These are phyloP conservation scores for Noccaea bulbosa DNA, from an alignment of 345 rosid species.

Conservation along the genomic window DNA sequence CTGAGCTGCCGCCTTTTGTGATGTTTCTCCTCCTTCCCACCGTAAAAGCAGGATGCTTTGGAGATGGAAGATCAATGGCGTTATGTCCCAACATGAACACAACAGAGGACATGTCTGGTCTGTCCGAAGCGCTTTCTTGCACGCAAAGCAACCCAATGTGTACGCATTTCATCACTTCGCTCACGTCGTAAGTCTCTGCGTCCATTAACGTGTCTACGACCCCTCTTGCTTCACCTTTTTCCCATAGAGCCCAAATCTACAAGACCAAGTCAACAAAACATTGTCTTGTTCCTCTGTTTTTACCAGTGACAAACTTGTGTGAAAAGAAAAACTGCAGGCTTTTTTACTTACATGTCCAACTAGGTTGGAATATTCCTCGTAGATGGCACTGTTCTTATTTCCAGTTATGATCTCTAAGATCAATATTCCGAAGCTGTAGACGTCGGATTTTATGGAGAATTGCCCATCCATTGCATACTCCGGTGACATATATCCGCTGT, in stretches of 20 bases:
- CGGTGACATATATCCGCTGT: slow-evolving; percentile 83
- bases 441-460: slow-evolving; percentile 73
- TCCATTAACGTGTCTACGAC: slow-evolving; percentile 45
- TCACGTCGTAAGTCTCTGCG: slow-evolving; percentile 26
- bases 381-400: slow-evolving; percentile 43
- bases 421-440: slow-evolving; percentile 68
- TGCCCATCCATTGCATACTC: slow-evolving; percentile 71
- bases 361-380: slow-evolving; percentile 45
- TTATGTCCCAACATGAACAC: slow-evolving; percentile 55
- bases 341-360: slow-evolving; percentile 59
- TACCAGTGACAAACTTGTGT: not conserved
- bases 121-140: slow-evolving; percentile 58
- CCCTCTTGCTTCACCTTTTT: slow-evolving; percentile 42
- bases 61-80: slow-evolving; percentile 47
- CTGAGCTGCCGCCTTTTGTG: slow-evolving; percentile 29
- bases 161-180: slow-evolving; percentile 56
- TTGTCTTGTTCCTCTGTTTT: slow-evolving; percentile 20
- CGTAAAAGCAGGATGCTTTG: slow-evolving; percentile 58
- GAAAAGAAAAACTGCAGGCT: not conserved
- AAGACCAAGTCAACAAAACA: not conserved
- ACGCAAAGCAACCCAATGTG: too few relatives aligned
- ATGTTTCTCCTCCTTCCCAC: slow-evolving; percentile 24
- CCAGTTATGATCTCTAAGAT: slow-evolving; percentile 66
- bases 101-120: slow-evolving; percentile 63
- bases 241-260: slow-evolving; percentile 68